These are phyloP conservation scores for Triglochin maritima DNA, from an alignment of 106 monocot genomes.

Conservation along the genomic window DNA sequence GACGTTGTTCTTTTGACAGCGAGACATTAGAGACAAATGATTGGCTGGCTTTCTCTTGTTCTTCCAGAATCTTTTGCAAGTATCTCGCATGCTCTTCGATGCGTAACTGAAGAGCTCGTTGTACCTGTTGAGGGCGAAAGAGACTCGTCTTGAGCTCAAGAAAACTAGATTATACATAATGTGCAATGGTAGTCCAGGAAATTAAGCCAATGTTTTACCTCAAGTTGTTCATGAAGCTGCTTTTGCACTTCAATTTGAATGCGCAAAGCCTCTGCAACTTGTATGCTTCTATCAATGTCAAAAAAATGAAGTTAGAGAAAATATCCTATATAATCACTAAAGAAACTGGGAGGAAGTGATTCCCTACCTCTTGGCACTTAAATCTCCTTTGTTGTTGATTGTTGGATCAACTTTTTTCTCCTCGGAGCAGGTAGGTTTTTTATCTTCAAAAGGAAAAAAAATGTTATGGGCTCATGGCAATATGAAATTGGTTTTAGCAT, in stretches of 20 bases:
- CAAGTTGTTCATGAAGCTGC: conserved; percentile 92
- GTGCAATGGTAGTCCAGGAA: not conserved
- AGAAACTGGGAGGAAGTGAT: too few relatives aligned
- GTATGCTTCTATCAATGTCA: conserved; percentile 32
- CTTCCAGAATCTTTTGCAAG: conserved; percentile 77
- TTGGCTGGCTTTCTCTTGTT: conserved; percentile 46
- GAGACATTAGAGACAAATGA: conserved; percentile 16
- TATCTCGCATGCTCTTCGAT: conserved; percentile 85
- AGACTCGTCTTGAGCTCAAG: not conserved
- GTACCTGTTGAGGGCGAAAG: conserved; percentile 39
- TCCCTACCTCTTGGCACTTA: conserved; percentile 29
- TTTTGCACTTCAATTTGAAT: conserved; percentile 96
- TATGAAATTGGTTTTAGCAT: too few relatives aligned
- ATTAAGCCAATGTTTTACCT: conserved; percentile 19
- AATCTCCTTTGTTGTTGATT: conserved; percentile 19
- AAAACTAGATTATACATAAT: conserved; percentile 1
- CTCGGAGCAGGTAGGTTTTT: conserved; percentile 42
- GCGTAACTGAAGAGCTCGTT: conserved; percentile 66
- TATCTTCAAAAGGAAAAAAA: conserved; percentile 26
- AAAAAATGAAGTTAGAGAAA: not conserved
- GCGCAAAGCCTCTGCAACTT: conserved; percentile 63
- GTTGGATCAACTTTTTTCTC: conserved; percentile 28
- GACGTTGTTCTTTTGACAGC: conserved; percentile 2
- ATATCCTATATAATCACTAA: too few relatives aligned
- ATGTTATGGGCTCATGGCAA: not conserved